Conservation (phyloP, 306 rosid genomes). For the Cercis canadensis region DNA sequence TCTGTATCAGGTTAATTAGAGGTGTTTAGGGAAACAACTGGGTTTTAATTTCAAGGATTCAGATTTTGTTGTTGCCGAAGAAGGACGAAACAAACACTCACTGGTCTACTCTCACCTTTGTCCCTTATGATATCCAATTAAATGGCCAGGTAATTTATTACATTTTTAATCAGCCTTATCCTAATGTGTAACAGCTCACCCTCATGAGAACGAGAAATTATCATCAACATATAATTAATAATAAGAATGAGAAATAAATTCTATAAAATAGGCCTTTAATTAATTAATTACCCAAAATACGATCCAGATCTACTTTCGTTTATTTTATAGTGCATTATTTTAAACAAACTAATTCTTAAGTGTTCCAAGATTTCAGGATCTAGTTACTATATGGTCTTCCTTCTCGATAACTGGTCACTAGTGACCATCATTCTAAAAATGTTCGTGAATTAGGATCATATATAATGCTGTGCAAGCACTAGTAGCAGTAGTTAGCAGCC, state of each 20-base stretch:
- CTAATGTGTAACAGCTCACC: slow-evolving; percentile 58
- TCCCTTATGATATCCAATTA: slow-evolving; percentile 34
- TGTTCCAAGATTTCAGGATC: slow-evolving; percentile 47
- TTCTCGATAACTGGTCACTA: too few species aligned
- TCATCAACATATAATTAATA: too few species aligned
- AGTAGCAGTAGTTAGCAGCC: slow-evolving; percentile 26
- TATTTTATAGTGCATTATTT: too few species aligned
- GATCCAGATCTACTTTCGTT: background rate
- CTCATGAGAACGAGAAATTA: too few species aligned
- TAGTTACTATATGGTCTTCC: background rate
- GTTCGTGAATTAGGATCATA: too few species aligned
- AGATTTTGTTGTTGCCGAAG: slow-evolving; percentile 74
- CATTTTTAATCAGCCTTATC: background rate
- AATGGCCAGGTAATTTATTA: background rate
- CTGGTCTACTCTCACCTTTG: slow-evolving; percentile 56
- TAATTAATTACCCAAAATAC: too few species aligned
- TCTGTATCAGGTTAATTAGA: too few species aligned
- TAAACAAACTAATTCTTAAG: slow-evolving; percentile 12
- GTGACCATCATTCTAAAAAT: too few species aligned
- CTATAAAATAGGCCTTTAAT: too few species aligned
- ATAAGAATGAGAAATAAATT: background rate
- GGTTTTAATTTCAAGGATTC: slow-evolving; percentile 59
- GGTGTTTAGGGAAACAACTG: slow-evolving; percentile 46
- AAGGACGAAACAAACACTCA: slow-evolving; percentile 50
- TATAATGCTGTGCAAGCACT: slow-evolving; percentile 10